A percentile compares a stretch with the other conserved stretches of the same genome.
phyloP scores from a whole-genome alignment of 2,329 filamentous ascomycete genomes.

The Verticillium albo-atrum region DNA sequence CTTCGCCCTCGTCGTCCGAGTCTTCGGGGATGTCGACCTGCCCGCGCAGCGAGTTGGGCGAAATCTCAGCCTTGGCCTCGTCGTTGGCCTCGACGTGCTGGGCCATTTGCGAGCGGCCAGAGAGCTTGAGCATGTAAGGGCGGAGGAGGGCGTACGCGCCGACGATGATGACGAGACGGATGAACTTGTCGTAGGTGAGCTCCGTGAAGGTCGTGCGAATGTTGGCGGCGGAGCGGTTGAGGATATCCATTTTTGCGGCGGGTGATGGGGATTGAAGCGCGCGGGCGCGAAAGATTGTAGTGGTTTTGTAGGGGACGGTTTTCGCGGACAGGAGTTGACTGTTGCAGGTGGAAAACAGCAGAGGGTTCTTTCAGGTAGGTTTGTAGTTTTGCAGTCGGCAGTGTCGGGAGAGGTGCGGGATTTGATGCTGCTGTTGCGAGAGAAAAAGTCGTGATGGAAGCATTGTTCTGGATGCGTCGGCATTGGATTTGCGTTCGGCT shows the following conservation, averaged over 20 bases:
- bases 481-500: not conserved
- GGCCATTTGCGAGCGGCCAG: constrained; percentile 58
- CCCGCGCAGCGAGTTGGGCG: constrained; percentile 61
- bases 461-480: constrained; percentile 2
- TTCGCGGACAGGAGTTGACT: not conserved
- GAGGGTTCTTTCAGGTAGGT: not conserved
- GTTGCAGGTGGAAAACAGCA: not conserved
- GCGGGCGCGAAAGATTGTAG: not conserved
- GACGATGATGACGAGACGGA: constrained; percentile 68
- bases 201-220: constrained; percentile 41
- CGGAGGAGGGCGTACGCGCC: constrained; percentile 70
- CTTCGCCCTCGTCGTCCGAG: constrained; percentile 41
- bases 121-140: constrained; percentile 67
- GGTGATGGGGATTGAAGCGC: not conserved
- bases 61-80: constrained; percentile 50
- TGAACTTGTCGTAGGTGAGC: constrained; percentile 50
- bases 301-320: not conserved
- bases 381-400: not conserved
- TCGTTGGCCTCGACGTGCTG: constrained; percentile 48
- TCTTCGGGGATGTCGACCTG: constrained; percentile 49
- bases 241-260: not conserved
- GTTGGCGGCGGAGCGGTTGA: constrained; percentile 33
- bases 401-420: not conserved
- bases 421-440: not conserved
- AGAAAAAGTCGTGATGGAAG: not conserved